phyloP scores from a whole-genome alignment of 2,329 filamentous ascomycete genomes.

The Magnaporthales sp. region DNA sequence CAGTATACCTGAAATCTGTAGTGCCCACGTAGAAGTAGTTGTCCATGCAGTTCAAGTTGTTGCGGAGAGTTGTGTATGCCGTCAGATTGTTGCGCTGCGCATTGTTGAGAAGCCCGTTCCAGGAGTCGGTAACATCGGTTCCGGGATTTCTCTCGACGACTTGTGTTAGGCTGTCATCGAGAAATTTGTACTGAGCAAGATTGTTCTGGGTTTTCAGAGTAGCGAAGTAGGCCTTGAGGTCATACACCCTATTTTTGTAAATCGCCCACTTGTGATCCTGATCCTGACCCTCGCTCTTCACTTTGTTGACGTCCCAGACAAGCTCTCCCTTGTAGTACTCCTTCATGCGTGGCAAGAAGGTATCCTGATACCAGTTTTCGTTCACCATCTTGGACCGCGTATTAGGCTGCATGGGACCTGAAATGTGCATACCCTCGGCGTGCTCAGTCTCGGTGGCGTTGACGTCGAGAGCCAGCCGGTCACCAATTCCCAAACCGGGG shows the following conservation, averaged over 20 bases:
- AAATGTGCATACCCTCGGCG: constrained; percentile 55
- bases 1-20: constrained; percentile 70
- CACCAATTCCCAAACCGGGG: constrained; percentile 56
- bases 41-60: constrained; percentile 72
- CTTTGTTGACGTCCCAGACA: constrained; percentile 54
- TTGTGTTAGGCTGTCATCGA: constrained; percentile 58
- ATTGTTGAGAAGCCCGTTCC: constrained; percentile 44
- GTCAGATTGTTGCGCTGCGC: constrained; percentile 46
- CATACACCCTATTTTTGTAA: constrained; percentile 69
- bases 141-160: constrained; percentile 70
- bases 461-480: constrained; percentile 45
- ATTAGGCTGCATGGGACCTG: constrained; percentile 52
- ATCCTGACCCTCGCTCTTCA: constrained; percentile 58
- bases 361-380: constrained; percentile 66
- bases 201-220: constrained; percentile 55
- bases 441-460: constrained; percentile 53
- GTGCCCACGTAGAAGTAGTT: constrained; percentile 77
- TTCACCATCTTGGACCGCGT: constrained; percentile 48
- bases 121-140: constrained; percentile 62
- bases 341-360: constrained; percentile 71
- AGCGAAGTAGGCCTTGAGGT: constrained; percentile 86
- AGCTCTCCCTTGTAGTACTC: constrained; percentile 83
- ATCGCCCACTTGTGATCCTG: constrained; percentile 71
- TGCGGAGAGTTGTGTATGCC: constrained; percentile 39
- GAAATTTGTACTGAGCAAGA: constrained; percentile 54